phyloP scores from a whole-genome alignment of 495 filamentous ascomycete species.

The Rhypophila decipiens region DNA sequence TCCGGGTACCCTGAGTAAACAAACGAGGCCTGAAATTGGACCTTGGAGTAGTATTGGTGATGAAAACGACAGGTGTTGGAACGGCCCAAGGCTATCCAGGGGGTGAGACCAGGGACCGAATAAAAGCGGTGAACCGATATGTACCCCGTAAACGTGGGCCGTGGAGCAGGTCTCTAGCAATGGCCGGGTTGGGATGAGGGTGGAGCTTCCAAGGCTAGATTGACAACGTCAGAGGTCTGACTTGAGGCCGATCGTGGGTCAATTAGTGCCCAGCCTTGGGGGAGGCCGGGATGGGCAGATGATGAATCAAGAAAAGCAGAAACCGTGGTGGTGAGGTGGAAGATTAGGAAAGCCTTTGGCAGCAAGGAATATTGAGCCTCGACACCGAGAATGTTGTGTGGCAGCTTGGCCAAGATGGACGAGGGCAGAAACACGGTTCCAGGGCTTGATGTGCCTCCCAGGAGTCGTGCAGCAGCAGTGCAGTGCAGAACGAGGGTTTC shows the following conservation, averaged over 20 bases:
- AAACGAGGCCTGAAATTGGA: too few species aligned
- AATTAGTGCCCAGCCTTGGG: conserved; percentile 12
- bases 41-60: too few species aligned
- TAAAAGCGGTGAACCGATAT: neutral
- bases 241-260: conserved; percentile 13
- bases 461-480: conserved; percentile 16
- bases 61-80: too few species aligned
- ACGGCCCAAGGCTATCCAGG: too few species aligned
- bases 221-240: neutral
- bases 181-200: conserved; percentile 10
- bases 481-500: conserved; percentile 20
- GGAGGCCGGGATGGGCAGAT: neutral
- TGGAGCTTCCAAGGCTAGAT: neutral
- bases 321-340: neutral
- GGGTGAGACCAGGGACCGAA: neutral
- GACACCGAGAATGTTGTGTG: conserved; percentile 6
- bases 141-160: too few species aligned
- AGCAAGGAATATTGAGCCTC: conserved; percentile 8
- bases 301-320: neutral
- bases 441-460: conserved; percentile 18
- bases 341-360: conserved; percentile 3
- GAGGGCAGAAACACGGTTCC: conserved; percentile 9
- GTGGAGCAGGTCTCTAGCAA: neutral
- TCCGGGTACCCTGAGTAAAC: neutral
- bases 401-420: conserved; percentile 8